Evolutionary conservation across 179 eudicot species (phyloP), one percentile per base, ranked within the genome.

Genomic region (Actinidia chinensis): DNA sequence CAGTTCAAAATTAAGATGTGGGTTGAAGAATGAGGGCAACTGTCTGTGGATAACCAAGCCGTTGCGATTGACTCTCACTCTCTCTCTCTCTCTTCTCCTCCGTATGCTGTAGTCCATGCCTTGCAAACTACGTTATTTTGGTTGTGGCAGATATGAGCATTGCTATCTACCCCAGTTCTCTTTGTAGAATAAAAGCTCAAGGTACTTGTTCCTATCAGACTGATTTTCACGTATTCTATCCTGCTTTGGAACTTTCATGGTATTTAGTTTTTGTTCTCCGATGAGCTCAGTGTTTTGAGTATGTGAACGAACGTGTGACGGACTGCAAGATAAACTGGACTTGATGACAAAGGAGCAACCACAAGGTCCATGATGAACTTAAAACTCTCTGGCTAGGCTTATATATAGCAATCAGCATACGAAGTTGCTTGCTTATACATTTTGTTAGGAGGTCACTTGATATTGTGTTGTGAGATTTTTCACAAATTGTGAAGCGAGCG

Each of bases 41-140:
- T 25, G 99, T n/a, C 94, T 80, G 90, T 96, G 71, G 99, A 86
- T 76, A 96, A 83, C 99, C 99, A 78, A 96, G 99, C 86, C 99
- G 99, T 84, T 96, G 99, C 98, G 98, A 96, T 98, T 95, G 92
- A 64, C 79, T 76, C 65, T 43, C 80, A 42, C 72, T 51, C 56
- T 18, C 69, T 15, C 43, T 23, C 75, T n/a, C 40, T 25, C 47
- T 48, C 73, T 63, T 58, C 65, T 9, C 60, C 36, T 22, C n/a
- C 22, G 64, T 40, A 25, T 18, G 13, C 36, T 48, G 61, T 55
- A 66, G 12, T 74, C 42, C 33, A 33, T 60, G 44, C 17, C 3
- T 23, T 61, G 42, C 64, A 60, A 60, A 10, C 50, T 48, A 48
- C 14, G 42, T 25, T 43, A 73, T 36, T 33, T 74, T 46, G 44